Conservation (phyloP, 805 yeast species). For the Yamadazyma akitaensis region DNA sequence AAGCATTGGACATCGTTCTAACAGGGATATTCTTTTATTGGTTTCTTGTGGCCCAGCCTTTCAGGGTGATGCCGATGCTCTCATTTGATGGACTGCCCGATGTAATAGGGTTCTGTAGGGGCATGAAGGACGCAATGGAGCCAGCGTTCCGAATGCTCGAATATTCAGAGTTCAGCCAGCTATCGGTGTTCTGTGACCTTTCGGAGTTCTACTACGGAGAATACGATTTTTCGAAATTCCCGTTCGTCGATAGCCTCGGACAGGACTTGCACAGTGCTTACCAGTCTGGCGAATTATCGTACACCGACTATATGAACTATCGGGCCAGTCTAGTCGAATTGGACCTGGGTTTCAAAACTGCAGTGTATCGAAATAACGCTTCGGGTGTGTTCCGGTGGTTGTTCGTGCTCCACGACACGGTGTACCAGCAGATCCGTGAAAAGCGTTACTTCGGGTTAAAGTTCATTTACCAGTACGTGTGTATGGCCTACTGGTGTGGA, state of each 20-base stretch:
- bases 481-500: constrained; percentile 19
- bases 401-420: constrained; percentile 16
- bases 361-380: constrained; percentile 15
- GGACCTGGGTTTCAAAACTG: constrained; percentile 6
- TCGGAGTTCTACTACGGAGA: neutral
- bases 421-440: constrained; percentile 17
- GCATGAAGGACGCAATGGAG: constrained; percentile 13
- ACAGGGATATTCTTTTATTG: constrained; percentile 23
- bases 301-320: neutral
- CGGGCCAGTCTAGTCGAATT: neutral
- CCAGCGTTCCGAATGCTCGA: constrained; percentile 10
- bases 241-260: neutral
- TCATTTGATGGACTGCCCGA: constrained; percentile 18
- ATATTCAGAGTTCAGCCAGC: neutral
- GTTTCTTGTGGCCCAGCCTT: constrained; percentile 28
- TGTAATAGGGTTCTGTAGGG: constrained; percentile 19
- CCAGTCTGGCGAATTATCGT: neutral
- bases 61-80: constrained; percentile 23
- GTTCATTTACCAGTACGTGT: constrained; percentile 20
- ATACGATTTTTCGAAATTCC: neutral
- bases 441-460: constrained; percentile 22
- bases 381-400: constrained; percentile 26
- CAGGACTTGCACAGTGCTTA: neutral
- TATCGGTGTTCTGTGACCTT: constrained; percentile 2
- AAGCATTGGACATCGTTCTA: constrained; percentile 17